These are phyloP conservation scores for Stylosanthes scabra DNA, from an alignment of 331 rosid species.

Conservation along the genomic window DNA sequence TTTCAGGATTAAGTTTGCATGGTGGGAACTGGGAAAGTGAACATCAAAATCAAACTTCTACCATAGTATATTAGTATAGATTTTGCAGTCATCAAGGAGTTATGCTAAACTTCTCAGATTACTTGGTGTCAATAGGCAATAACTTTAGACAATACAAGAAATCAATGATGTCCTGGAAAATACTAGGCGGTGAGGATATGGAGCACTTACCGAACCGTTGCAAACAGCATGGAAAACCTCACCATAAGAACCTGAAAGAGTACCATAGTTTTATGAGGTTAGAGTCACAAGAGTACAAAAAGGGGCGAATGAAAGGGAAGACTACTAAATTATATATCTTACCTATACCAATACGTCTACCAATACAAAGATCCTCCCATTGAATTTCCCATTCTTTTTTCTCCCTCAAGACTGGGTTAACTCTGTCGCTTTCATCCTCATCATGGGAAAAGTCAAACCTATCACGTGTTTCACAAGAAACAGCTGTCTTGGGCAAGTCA, in stretches of 20 bases:
- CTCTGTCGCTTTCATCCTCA: slow-evolving; percentile 52
- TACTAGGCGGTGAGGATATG: slow-evolving; percentile 23
- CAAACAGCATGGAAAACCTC: slow-evolving; percentile 97
- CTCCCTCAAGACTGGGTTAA: slow-evolving; percentile 67
- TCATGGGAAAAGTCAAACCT: slow-evolving; percentile 43
- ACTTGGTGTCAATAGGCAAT: slow-evolving; percentile 2
- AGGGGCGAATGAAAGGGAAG: slow-evolving; percentile 19
- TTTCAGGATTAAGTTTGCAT: neutral
- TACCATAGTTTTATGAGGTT: no score
- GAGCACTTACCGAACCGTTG: slow-evolving; percentile 91
- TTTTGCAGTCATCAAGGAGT: slow-evolving; percentile 28
- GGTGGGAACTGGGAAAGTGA: neutral
- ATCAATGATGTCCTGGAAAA: slow-evolving; percentile 1
- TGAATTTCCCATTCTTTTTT: slow-evolving; percentile 87
- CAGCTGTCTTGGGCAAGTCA: neutral
- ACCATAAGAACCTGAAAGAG: no score
- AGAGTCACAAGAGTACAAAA: neutral
- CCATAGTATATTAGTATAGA: neutral
- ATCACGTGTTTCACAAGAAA: slow-evolving; percentile 51
- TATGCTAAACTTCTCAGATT: slow-evolving; percentile 19
- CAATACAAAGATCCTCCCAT: slow-evolving; percentile 97
- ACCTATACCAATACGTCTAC: slow-evolving; percentile 99
- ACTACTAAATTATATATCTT: slow-evolving; percentile 42
- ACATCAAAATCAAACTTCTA: neutral
- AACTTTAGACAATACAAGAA: slow-evolving; percentile 7